Percentiles rank a stretch among this genome's conserved stretches.
phyloP scores from a whole-genome alignment of 352 stramenopile species.

The Lagenidium giganteum region DNA sequence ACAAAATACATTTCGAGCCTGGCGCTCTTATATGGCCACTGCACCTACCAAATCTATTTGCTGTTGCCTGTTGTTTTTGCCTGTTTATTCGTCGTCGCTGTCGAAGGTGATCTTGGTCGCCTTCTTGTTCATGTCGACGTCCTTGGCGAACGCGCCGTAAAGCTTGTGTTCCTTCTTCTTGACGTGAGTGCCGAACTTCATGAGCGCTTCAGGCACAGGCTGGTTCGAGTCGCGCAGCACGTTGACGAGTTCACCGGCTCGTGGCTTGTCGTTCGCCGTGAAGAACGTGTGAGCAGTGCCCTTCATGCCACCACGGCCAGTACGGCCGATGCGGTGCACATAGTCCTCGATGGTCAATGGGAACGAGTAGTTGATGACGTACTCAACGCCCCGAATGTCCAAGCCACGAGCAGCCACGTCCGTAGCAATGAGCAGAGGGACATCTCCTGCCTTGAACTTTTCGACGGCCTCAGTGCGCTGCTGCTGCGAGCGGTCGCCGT shows the following conservation, averaged over 20 bases:
- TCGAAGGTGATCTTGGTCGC: conserved; percentile 98
- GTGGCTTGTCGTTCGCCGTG: conserved; percentile 95
- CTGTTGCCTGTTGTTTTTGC: too few species aligned
- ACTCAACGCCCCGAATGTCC: conserved; percentile 96
- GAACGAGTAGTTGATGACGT: conserved; percentile 98
- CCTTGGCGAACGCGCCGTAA: conserved; percentile 96
- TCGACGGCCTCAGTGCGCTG: conserved; percentile 89
- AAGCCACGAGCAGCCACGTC: conserved; percentile 96
- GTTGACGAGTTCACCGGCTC: conserved; percentile 95
- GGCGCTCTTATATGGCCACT: too few species aligned
- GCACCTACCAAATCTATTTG: too few species aligned
- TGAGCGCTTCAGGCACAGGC: conserved; percentile 90
- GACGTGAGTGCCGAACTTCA: conserved; percentile 98
- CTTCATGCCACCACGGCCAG: conserved; percentile 92
- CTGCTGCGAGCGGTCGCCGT: conserved; percentile 94
- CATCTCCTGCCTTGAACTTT: conserved; percentile 93
- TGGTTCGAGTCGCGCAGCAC: conserved; percentile 93
- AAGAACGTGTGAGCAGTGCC: conserved; percentile 98
- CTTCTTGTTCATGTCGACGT: conserved; percentile 94
- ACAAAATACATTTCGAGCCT: too few species aligned
- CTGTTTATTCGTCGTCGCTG: conserved; percentile 50
- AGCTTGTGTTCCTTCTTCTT: conserved; percentile 99
- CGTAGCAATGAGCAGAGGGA: conserved; percentile 95
- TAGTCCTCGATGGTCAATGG: conserved; percentile 98
- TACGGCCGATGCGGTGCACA: conserved; percentile 94